Base-by-base conservation (phyloP, 1,284 basidiomycete genomes). In the Agroathelia rolfsii region DNA sequence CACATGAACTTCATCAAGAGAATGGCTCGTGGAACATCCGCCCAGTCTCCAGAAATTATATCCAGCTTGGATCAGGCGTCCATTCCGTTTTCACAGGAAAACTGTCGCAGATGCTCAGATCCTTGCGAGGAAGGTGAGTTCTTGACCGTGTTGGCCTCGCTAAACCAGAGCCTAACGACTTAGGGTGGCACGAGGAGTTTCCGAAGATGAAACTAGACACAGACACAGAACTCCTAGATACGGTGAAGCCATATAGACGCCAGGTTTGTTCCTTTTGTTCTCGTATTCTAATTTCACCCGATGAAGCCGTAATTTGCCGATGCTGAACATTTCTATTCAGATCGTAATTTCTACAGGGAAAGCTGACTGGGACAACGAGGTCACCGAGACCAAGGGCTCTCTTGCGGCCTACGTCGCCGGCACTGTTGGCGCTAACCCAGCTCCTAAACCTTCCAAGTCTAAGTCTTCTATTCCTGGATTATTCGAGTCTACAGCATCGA, bases 271-370 rank as follows among this genome's bases (percentile, higher is more conserved):
- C 30, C 21, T 17, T 30, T 5, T 16, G 15, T 16, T 30, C 16
- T 23, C 24, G 34, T 38, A 18, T 34, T 29, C 29, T 37, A 22
- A 11, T 41, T 31, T 33, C 28, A 12, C 35, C 35, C 36, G n/a
- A n/a, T n/a, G n/a, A n/a, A n/a, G n/a, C n/a, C n/a, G n/a, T n/a
- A n/a, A n/a, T n/a, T n/a, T n/a, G n/a, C n/a, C n/a, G n/a, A n/a
- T n/a, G n/a, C 32, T 24, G 20, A 27, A 25, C 19, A 12, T 20
- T 30, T 25, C 31, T 30, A 18, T n/a, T n/a, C 41, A 87, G 78
- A 66, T 89, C 20, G 66, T 93, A 18, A 85, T 95, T 35, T 90
- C 87, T 1, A 93, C 88, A 1, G 88, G 86, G 10, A 80, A 84
- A 59, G 69, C 75, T 17, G 86, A 94, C 56, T 94, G 89, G 90